Conservation (phyloP, 2,329 filamentous ascomycete species). For the Coniochaeta prunicola region DNA sequence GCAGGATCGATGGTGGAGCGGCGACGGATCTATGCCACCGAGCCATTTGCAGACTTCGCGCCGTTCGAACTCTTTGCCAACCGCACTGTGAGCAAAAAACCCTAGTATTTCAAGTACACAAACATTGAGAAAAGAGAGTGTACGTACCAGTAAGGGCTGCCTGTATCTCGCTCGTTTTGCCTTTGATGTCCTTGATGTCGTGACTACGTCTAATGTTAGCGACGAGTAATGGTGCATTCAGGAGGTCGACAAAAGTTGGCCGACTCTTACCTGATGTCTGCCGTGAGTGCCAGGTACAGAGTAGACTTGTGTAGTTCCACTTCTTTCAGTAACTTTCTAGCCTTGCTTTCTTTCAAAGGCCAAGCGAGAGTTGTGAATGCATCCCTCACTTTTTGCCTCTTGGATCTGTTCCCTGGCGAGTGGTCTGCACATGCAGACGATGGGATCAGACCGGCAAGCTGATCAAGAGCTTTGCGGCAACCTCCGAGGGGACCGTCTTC, state of each 20-base stretch:
- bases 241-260: not conserved
- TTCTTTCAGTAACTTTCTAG: constrained; percentile 3
- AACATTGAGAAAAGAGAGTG: not conserved
- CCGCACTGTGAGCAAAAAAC: not conserved
- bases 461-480: constrained; percentile 2
- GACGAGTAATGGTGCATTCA: not conserved
- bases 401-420: not conserved
- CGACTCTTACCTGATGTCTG: constrained; percentile 4
- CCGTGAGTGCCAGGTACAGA: constrained; percentile 6
- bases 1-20: constrained; percentile 1
- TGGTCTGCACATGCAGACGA: not conserved
- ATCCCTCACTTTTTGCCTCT: not conserved
- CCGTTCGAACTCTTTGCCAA: not conserved
- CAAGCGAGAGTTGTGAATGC: constrained; percentile 3
- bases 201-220: not conserved
- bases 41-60: not conserved
- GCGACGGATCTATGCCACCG: not conserved
- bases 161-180: not conserved
- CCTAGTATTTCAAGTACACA: not conserved
- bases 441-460: not conserved
- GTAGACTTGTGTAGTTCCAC: constrained; percentile 8
- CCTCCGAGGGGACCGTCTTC: constrained; percentile 5
- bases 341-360: constrained; percentile 5
- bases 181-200: not conserved
- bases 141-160: not conserved